Percentiles rank a stretch among this genome's conserved stretches.
These are phyloP conservation scores for Metschnikowia kofuensis DNA, from an alignment of 805 yeast genomes.

Conservation along the genomic window DNA sequence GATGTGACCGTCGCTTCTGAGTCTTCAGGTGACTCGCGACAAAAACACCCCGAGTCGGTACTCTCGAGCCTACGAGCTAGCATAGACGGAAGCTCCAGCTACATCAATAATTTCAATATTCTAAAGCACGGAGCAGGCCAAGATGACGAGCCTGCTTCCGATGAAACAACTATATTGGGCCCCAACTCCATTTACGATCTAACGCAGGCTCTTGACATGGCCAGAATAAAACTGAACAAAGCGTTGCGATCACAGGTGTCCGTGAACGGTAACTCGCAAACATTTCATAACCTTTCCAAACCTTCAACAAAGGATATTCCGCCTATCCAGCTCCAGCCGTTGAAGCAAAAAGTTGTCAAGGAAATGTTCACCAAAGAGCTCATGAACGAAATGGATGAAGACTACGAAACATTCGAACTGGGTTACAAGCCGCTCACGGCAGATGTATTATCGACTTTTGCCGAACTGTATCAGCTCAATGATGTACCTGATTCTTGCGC, in stretches of 20 bases:
- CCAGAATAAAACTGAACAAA: constrained; percentile 34
- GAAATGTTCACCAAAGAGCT: constrained; percentile 21
- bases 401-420: constrained; percentile 36
- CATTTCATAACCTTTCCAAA: constrained; percentile 44
- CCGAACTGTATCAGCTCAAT: constrained; percentile 20
- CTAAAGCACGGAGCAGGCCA: constrained; percentile 13
- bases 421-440: constrained; percentile 37
- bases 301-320: constrained; percentile 88
- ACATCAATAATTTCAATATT: constrained; percentile 15
- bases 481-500: constrained; percentile 9
- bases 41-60: constrained; percentile 14
- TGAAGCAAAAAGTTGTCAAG: constrained; percentile 24
- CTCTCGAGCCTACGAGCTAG: constrained; percentile 17
- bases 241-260: constrained; percentile 33
- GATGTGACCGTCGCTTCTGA: constrained; percentile 18
- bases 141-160: constrained; percentile 19
- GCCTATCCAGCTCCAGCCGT: constrained; percentile 54
- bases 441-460: constrained; percentile 32
- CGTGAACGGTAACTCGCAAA: constrained; percentile 42
- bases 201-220: constrained; percentile 57
- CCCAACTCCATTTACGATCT: constrained; percentile 77
- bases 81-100: constrained; percentile 14
- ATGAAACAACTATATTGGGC: constrained; percentile 53
- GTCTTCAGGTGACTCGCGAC: constrained; percentile 11
- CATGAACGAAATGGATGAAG: constrained; percentile 21